Base-by-base conservation (phyloP, 768 basidiomycete species). In the Amanita fuliginea region DNA sequence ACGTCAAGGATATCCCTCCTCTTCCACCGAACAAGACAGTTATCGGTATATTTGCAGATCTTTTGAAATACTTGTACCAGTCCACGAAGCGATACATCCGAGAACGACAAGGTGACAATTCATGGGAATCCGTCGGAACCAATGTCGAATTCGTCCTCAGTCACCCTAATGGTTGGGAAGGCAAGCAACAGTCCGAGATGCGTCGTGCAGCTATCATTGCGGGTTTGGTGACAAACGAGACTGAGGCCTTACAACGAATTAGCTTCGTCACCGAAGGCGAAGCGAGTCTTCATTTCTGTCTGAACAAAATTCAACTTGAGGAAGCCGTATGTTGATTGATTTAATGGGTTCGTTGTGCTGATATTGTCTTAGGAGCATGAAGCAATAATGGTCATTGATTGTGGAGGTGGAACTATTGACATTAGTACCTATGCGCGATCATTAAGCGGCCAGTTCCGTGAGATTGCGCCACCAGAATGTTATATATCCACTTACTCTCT, bases 151-250 rank as follows among this genome's bases (percentile, higher is more conserved):
- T 69, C 46, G 64, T 74, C 36, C 55, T 75, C 37, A 67, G 67
- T 3, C 76, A 77, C 51, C 77, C 77, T 9, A 78, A 78, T 52
- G 76, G 70, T 1, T 79, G 77, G 77, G 77, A 71, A 50, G 73
- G 74, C 2, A 57, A 58, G 2, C 78, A 80, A 51, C 78, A 79
- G 49, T 61, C 59, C 9, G 60, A 67, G 54, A 74, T 79, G 60
- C 68, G 77, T 7, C 58, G 57, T 5, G 77, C 77, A 1, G 74
- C 75, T 0, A 57, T 70, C 7, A 42, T 61, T 19, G 77, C 72
- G 0, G 73, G 75, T 10, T 65, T 80, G 22, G 60, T 79, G 4
- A 54, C 66, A 0, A 56, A 64, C 40, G 59, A 59, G 0, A 51
- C 58, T 2, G 64, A 61, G 6, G 67, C 63, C 0, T 67, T 63